Conservation (phyloP, 345 rosid genomes). For the Linum lewisii region DNA sequence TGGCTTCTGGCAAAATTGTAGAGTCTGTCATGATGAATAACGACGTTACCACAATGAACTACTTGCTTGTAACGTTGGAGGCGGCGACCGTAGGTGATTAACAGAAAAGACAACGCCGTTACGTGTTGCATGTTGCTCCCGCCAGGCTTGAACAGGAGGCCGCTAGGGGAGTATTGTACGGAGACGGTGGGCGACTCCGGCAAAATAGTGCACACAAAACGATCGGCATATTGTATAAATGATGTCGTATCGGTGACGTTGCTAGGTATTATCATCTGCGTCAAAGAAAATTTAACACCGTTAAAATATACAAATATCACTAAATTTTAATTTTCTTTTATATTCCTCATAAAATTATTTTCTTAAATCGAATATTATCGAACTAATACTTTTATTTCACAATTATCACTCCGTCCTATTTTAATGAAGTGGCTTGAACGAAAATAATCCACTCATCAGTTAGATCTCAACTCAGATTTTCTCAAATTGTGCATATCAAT, state of each 20-base stretch:
- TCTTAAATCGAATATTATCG: no score
- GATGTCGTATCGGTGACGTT: conserved; percentile 7
- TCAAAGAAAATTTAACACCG: not conserved
- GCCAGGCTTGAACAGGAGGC: conserved; percentile 30
- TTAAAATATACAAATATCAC: no score
- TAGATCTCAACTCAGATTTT: no score
- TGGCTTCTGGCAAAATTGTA: conserved; percentile 14
- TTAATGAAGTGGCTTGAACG: no score
- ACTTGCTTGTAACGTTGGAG: conserved; percentile 4
- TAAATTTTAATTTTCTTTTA: no score
- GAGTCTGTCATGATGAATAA: conserved; percentile 11
- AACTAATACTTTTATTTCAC: no score
- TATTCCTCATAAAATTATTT: no score
- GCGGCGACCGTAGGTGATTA: conserved; percentile 10
- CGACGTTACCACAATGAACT: conserved; percentile 11
- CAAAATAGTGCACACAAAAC: conserved; percentile 32
- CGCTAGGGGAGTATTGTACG: conserved; percentile 46
- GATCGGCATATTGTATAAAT: conserved; percentile 27
- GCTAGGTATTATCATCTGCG: conserved; percentile 14
- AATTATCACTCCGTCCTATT: no score
- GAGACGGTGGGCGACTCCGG: conserved; percentile 44
- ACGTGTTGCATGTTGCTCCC: conserved; percentile 21
- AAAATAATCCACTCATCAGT: no score
- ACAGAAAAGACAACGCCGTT: conserved; percentile 18
- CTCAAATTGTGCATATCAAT: no score